phyloP scores from a whole-genome alignment of 768 basidiomycete genomes.

The Boletus sp. region DNA sequence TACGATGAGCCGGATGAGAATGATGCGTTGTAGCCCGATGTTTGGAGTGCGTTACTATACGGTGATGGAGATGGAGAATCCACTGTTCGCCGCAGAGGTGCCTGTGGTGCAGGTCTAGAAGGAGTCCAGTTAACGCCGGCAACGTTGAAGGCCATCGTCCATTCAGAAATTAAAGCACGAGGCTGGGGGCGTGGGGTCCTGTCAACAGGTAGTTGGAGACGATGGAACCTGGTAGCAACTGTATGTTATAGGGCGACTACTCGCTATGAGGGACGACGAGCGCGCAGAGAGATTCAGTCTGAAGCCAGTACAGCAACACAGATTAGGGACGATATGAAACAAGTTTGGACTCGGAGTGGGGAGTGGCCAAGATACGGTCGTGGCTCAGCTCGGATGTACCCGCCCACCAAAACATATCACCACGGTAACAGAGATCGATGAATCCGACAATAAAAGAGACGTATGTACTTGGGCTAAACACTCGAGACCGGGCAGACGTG shows the following conservation, averaged over 20 bases:
- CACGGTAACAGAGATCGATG: conserved; percentile 27
- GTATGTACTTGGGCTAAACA: not conserved
- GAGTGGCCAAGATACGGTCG: conserved; percentile 3
- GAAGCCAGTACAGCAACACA: not conserved
- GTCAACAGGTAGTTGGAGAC: not conserved
- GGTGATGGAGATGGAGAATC: conserved; percentile 31
- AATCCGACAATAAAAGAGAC: not conserved
- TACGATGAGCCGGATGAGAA: conserved; percentile 62
- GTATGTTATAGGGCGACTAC: not conserved
- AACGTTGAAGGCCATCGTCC: conserved; percentile 47
- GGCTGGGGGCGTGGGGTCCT: conserved; percentile 1
- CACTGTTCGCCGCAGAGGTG: conserved; percentile 49
- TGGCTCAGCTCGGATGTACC: conserved; percentile 29
- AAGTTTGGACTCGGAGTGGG: not conserved
- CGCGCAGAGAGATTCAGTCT: too few relatives aligned
- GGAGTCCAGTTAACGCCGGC: conserved; percentile 65
- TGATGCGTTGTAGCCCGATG: conserved; percentile 56
- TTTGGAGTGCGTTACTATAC: conserved; percentile 44
- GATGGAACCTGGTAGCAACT: not conserved
- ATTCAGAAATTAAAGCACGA: conserved; percentile 17
- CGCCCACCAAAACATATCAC: conserved; percentile 24
- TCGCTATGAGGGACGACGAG: conserved; percentile 10
- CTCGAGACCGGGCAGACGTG: not conserved
- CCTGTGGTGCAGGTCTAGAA: conserved; percentile 73
- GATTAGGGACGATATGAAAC: not conserved